Conservation (phyloP, 2,329 filamentous ascomycete species). For the Sphaceloma murrayae region DNA sequence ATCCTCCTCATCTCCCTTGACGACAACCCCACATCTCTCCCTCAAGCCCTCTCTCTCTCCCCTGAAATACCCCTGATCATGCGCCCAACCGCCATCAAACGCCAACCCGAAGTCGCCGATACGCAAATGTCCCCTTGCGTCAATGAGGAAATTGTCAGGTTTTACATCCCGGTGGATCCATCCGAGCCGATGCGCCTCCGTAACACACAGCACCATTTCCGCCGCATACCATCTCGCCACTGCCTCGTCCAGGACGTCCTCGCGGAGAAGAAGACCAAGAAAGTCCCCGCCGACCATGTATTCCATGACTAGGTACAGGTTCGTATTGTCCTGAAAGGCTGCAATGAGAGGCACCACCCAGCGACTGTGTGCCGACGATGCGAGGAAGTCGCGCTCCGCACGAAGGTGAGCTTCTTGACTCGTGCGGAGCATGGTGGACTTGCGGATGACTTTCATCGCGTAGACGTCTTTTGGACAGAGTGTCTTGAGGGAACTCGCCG, state of each 20-base stretch:
- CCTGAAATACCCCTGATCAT: slow-evolving; percentile 79
- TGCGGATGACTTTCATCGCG: slow-evolving; percentile 95
- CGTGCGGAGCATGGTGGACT: slow-evolving; percentile 83
- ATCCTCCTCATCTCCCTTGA: slow-evolving; percentile 67
- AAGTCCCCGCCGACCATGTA: slow-evolving; percentile 98
- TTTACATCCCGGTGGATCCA: slow-evolving; percentile 97
- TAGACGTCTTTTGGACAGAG: slow-evolving; percentile 52
- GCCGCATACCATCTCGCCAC: slow-evolving; percentile 80
- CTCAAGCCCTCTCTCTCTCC: slow-evolving; percentile 71
- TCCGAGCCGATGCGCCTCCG: slow-evolving; percentile 76
- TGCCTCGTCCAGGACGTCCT: slow-evolving; percentile 70
- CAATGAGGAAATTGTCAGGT: slow-evolving; percentile 93
- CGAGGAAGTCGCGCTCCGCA: slow-evolving; percentile 84
- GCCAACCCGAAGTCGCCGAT: slow-evolving; percentile 95
- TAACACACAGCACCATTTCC: slow-evolving; percentile 91
- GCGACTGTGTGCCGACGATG: slow-evolving; percentile 61
- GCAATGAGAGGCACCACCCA: slow-evolving; percentile 85
- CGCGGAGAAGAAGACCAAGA: slow-evolving; percentile 71
- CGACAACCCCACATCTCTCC: slow-evolving; percentile 61
- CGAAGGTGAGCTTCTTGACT: slow-evolving; percentile 87
- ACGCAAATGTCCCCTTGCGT: slow-evolving; percentile 77
- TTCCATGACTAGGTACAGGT: slow-evolving; percentile 92
- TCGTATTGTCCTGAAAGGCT: slow-evolving; percentile 77
- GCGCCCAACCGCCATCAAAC: slow-evolving; percentile 91
- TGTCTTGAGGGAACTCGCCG: neutral